Conservation (phyloP, 1,139 yeast species). For the Torulaspora globosa region DNA sequence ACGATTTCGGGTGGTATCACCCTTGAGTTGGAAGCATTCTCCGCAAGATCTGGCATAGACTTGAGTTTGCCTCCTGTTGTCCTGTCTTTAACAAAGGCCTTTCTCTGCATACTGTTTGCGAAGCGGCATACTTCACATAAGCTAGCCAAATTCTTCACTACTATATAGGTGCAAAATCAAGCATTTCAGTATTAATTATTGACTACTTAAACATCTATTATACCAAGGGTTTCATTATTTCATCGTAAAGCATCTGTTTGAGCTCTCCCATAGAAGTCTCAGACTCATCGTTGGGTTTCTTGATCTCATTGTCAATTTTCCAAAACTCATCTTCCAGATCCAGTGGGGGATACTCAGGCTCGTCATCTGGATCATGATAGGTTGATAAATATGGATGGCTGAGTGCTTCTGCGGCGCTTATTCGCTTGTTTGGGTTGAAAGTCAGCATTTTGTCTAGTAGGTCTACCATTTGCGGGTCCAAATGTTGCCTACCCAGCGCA, state of each 20-base stretch:
- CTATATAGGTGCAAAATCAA: neutral
- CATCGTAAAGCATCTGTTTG: constrained; percentile 55
- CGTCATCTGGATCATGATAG: constrained; percentile 71
- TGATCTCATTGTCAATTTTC: constrained; percentile 57
- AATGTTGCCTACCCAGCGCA: constrained; percentile 40
- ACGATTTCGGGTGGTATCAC: constrained; percentile 40
- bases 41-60: constrained; percentile 7
- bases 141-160: neutral
- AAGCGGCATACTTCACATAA: neutral
- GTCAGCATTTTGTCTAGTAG: constrained; percentile 54
- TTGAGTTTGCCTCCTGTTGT: neutral
- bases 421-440: constrained; percentile 62
- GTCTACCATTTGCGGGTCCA: constrained; percentile 60
- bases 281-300: constrained; percentile 34
- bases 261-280: constrained; percentile 34
- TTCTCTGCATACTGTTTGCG: neutral
- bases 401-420: constrained; percentile 61
- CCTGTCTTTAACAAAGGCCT: neutral
- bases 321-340: constrained; percentile 55
- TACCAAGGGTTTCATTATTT: constrained; percentile 43
- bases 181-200: neutral
- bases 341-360: constrained; percentile 52
- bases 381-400: constrained; percentile 60
- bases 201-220: neutral
- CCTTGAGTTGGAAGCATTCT: constrained; percentile 1